These are phyloP conservation scores for Calonectria crousiana DNA, from an alignment of 2,329 filamentous ascomycete genomes.

Conservation along the genomic window DNA sequence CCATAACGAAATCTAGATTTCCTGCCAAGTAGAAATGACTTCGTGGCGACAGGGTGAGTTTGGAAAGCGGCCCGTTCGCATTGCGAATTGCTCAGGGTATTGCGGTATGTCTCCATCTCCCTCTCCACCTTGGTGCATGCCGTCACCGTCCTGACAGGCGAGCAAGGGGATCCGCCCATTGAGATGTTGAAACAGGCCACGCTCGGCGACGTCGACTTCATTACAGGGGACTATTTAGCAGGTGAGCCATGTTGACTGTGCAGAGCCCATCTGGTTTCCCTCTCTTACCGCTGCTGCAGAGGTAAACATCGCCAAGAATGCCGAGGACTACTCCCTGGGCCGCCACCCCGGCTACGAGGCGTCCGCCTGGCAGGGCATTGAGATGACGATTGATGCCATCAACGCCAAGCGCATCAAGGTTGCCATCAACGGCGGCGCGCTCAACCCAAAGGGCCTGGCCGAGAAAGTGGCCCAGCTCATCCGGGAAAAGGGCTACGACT, in stretches of 20 bases:
- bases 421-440: constrained; percentile 67
- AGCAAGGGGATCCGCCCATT: constrained; percentile 20
- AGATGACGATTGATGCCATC: constrained; percentile 48
- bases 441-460: constrained; percentile 65
- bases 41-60: constrained; percentile 21
- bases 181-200: constrained; percentile 48
- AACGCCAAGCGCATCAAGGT: constrained; percentile 63
- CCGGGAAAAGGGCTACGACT: constrained; percentile 39
- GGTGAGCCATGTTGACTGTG: constrained; percentile 42
- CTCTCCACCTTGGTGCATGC: neutral
- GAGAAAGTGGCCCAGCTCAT: constrained; percentile 43
- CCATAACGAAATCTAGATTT: neutral
- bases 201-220: constrained; percentile 57
- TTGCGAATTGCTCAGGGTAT: constrained; percentile 30
- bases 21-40: neutral
- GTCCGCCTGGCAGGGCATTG: constrained; percentile 40
- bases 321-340: constrained; percentile 22
- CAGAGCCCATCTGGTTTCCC: neutral
- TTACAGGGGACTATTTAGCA: constrained; percentile 66
- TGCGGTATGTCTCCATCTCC: constrained; percentile 11
- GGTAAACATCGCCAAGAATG: constrained; percentile 43
- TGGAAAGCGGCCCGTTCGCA: constrained; percentile 17
- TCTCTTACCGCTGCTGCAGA: constrained; percentile 30
- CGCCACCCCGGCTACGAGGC: constrained; percentile 37
- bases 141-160: neutral